Conservation (phyloP, 140 eudicot genomes). For the Bidens hawaiensis region DNA sequence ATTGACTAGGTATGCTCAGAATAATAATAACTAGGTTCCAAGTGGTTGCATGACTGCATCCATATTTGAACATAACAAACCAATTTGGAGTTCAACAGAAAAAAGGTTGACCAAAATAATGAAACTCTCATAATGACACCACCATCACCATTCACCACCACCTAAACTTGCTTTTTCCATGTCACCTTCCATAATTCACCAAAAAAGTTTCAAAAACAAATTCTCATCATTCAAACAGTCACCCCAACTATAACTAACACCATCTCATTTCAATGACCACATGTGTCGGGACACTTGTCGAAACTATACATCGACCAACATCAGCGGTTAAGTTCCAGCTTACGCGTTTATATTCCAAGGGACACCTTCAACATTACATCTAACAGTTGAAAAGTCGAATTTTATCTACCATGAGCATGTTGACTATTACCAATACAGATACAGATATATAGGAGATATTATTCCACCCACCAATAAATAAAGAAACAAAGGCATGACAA, state of each 20-base stretch:
- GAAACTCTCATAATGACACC: conserved; percentile 20
- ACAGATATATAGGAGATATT: conserved; percentile 16
- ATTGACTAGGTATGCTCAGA: background rate
- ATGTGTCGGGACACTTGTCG: conserved; percentile 11
- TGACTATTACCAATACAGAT: conserved; percentile 12
- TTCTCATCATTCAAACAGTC: conserved; percentile 26
- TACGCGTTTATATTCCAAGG: background rate
- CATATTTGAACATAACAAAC: background rate
- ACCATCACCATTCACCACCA: conserved; percentile 25
- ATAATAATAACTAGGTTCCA: too few species aligned
- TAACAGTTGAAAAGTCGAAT: background rate
- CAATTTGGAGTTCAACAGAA: too few species aligned
- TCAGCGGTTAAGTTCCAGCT: background rate
- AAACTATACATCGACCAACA: background rate
- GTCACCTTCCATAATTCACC: conserved; percentile 32
- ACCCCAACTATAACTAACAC: conserved; percentile 26
- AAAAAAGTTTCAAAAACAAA: conserved; percentile 12
- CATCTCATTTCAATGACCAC: conserved; percentile 13
- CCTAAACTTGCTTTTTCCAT: conserved; percentile 16
- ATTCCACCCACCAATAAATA: conserved; percentile 20
- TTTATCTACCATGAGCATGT: background rate
- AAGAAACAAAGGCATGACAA: conserved; percentile 31
- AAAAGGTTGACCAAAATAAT: conserved; percentile 10
- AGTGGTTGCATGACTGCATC: too few species aligned
- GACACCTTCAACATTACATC: background rate